Evolutionary conservation across 495 filamentous ascomycete species (phyloP).

Genomic region (Tuber calosporum): DNA sequence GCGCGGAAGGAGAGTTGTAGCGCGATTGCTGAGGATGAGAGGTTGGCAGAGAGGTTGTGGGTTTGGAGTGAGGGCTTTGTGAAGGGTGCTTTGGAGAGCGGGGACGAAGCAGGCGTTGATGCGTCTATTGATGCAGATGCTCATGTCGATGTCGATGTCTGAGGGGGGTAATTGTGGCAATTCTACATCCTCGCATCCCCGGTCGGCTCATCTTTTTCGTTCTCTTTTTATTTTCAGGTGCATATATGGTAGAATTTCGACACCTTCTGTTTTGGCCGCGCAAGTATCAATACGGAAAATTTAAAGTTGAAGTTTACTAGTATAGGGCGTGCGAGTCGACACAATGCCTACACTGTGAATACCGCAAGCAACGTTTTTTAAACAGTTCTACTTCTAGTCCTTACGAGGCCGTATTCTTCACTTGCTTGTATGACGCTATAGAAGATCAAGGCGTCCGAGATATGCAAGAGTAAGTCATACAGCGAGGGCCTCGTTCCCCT

Average conservation of each 20-base stretch:
- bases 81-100: constrained; percentile 1
- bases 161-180: neutral
- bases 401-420: too few species aligned
- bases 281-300: neutral
- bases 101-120: neutral
- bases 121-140: neutral
- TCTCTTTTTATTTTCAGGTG: neutral
- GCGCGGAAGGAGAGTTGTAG: constrained; percentile 21
- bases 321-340: neutral
- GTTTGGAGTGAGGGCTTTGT: constrained; percentile 21
- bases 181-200: neutral
- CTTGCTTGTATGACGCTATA: too few species aligned
- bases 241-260: neutral
- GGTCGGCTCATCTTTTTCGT: neutral
- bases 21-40: constrained; percentile 12
- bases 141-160: neutral
- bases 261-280: neutral
- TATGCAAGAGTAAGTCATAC: too few species aligned
- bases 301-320: neutral
- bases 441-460: too few species aligned
- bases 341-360: neutral
- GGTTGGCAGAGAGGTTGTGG: constrained; percentile 25
- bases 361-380: neutral
- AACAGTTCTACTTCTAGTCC: too few species aligned
- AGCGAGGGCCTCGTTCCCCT: too few species aligned